Conservation (phyloP, 108 stramenopile genomes). For the Pseudonitzschia multistriata region DNA sequence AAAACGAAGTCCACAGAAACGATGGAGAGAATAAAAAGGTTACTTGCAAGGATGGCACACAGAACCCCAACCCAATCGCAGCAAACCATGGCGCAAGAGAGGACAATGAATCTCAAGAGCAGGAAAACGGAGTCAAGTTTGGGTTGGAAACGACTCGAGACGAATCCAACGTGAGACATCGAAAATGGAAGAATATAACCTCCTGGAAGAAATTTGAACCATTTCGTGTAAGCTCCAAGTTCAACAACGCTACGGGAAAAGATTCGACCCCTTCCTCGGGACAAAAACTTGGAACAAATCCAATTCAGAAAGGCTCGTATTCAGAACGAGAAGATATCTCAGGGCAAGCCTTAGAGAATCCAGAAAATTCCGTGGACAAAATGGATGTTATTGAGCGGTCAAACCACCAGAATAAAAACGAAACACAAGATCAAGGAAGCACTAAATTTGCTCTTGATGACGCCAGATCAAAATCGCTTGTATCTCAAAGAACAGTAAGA, state of each 20-base stretch:
- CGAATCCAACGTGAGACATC: background rate
- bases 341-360: too few species aligned
- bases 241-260: too few species aligned
- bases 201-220: constrained; percentile 2
- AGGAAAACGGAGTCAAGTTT: background rate
- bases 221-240: background rate
- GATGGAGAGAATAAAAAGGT: background rate
- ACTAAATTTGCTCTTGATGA: background rate
- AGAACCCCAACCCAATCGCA: too few species aligned
- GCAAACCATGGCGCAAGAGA: too few species aligned
- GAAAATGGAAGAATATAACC: background rate
- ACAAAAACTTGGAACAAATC: too few species aligned
- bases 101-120: background rate
- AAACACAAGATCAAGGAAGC: background rate
- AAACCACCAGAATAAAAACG: background rate
- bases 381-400: background rate
- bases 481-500: background rate
- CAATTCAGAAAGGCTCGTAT: too few species aligned
- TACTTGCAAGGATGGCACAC: background rate
- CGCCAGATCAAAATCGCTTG: background rate
- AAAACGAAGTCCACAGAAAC: background rate
- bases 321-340: too few species aligned
- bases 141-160: constrained; percentile 1
- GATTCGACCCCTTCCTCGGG: too few species aligned
- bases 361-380: too few species aligned